These are phyloP conservation scores for Phylloporus sp. DNA, from an alignment of 768 basidiomycete species.

Conservation along the genomic window DNA sequence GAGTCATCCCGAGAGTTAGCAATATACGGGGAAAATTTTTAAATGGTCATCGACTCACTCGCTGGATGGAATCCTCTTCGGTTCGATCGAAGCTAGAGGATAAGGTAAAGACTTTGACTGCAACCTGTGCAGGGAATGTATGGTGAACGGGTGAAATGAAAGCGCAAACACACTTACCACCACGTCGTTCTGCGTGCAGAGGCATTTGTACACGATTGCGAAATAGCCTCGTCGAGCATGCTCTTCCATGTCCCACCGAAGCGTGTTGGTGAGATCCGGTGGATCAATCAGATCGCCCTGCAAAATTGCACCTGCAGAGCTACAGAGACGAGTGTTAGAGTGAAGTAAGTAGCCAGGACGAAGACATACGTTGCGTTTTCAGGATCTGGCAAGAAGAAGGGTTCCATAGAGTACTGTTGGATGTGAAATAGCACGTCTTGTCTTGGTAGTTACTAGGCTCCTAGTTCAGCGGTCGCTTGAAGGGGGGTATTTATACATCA, in stretches of 20 bases:
- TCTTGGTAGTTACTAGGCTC: too few relatives aligned
- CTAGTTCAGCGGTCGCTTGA: too few relatives aligned
- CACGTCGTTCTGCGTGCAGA: neutral
- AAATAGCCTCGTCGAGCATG: neutral
- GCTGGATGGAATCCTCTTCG: neutral
- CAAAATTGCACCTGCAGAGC: neutral
- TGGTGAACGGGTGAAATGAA: neutral
- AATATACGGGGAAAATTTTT: neutral
- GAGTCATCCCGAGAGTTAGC: too few relatives aligned
- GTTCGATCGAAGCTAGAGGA: neutral
- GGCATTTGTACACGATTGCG: neutral
- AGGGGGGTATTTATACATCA: too few relatives aligned
- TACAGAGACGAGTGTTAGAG: neutral
- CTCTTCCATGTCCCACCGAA: neutral
- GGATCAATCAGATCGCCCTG: neutral
- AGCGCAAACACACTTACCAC: neutral
- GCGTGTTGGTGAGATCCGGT: slow-evolving; percentile 1
- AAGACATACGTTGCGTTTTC: too few relatives aligned
- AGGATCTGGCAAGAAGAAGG: too few relatives aligned
- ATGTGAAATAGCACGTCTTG: too few relatives aligned
- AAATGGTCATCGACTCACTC: slow-evolving; percentile 2
- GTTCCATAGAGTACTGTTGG: too few relatives aligned
- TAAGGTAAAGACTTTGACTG: neutral
- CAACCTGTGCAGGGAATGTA: neutral
- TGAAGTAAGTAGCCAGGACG: neutral